Evolutionary conservation across 1,139 yeast genomes (phyloP).

Genomic region (Sugiyamaella xylanicola): DNA sequence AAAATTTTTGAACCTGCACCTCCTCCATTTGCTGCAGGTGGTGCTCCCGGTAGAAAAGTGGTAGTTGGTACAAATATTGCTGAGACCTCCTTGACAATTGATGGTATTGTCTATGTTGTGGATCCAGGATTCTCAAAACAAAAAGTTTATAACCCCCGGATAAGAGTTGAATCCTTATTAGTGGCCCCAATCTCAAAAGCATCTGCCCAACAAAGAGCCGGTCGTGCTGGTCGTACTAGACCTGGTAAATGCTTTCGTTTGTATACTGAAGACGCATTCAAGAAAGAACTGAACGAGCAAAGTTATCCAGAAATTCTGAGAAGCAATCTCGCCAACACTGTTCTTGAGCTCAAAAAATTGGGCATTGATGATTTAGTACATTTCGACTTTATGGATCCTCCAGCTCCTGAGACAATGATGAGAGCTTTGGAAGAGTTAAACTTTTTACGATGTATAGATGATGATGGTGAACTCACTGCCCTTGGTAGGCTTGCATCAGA

Average conservation of each 20-base stretch:
- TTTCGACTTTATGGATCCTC: constrained; percentile 98
- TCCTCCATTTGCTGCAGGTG: constrained; percentile 58
- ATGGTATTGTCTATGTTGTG: constrained; percentile 94
- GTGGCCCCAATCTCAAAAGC: constrained; percentile 98
- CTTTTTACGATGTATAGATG: constrained; percentile 84
- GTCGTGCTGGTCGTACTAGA: constrained; percentile 99
- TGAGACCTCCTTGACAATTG: constrained; percentile 95
- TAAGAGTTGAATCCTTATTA: constrained; percentile 88
- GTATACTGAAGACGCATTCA: constrained; percentile 95
- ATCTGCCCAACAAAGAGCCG: constrained; percentile 97
- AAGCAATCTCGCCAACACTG: constrained; percentile 88
- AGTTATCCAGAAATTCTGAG: constrained; percentile 94
- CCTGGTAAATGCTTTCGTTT: constrained; percentile 97
- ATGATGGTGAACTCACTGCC: constrained; percentile 87
- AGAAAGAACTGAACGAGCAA: constrained; percentile 90
- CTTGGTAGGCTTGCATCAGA: constrained; percentile 88
- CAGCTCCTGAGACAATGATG: constrained; percentile 99
- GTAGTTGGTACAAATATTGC: constrained; percentile 96
- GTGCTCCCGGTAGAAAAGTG: constrained; percentile 90
- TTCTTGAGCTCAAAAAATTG: constrained; percentile 85
- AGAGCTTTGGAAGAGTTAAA: constrained; percentile 94
- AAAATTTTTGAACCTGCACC: constrained; percentile 92
- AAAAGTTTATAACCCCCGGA: constrained; percentile 94
- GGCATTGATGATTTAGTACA: constrained; percentile 96
- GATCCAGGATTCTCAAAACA: constrained; percentile 98